phyloP scores from a whole-genome alignment of 805 yeast genomes.

The Suhomyces prunicola region DNA sequence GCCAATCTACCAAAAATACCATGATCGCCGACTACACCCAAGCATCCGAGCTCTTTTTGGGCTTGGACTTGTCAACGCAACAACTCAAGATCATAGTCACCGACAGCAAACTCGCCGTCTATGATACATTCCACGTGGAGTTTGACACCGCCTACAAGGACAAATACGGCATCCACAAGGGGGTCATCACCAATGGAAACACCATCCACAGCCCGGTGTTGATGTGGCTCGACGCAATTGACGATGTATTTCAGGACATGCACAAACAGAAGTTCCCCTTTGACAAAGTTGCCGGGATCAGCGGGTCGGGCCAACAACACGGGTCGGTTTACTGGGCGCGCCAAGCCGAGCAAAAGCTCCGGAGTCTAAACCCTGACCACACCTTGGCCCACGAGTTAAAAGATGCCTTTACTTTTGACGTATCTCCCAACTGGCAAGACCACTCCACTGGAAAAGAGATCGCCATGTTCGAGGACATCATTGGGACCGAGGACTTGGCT shows the following conservation, averaged over 20 bases:
- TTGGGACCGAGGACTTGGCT: slow-evolving; percentile 60
- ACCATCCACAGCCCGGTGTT: slow-evolving; percentile 75
- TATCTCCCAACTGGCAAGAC: slow-evolving; percentile 94
- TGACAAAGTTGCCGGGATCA: slow-evolving; percentile 55
- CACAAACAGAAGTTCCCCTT: slow-evolving; percentile 53
- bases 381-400: slow-evolving; percentile 39
- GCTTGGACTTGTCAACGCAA: slow-evolving; percentile 88
- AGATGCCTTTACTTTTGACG: slow-evolving; percentile 55
- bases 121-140: slow-evolving; percentile 60
- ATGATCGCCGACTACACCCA: background rate
- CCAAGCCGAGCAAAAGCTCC: slow-evolving; percentile 42
- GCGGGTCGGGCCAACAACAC: slow-evolving; percentile 91
- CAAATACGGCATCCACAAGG: slow-evolving; percentile 64
- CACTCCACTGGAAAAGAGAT: slow-evolving; percentile 79
- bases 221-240: slow-evolving; percentile 89
- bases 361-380: slow-evolving; percentile 25
- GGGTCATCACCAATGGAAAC: slow-evolving; percentile 57
- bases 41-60: slow-evolving; percentile 36
- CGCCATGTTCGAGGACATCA: slow-evolving; percentile 56
- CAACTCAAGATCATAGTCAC: slow-evolving; percentile 77
- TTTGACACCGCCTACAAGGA: slow-evolving; percentile 63
- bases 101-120: slow-evolving; percentile 48
- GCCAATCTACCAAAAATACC: background rate
- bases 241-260: slow-evolving; percentile 56
- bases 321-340: slow-evolving; percentile 82